These are phyloP conservation scores for Xylaria sp. DNA, from an alignment of 2,329 filamentous ascomycete genomes.

Conservation along the genomic window DNA sequence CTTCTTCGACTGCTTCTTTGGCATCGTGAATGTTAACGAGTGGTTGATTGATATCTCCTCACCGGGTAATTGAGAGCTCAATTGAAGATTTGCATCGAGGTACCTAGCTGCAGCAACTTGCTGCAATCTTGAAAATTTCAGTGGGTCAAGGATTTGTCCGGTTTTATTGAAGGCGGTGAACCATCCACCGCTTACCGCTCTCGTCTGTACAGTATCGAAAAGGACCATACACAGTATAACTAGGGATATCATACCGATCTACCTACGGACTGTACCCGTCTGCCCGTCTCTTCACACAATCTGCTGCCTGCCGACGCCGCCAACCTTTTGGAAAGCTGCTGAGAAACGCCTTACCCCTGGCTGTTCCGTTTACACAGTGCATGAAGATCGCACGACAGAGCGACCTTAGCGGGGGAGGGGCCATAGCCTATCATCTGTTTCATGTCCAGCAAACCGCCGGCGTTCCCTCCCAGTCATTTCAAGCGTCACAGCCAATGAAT, in stretches of 20 bases:
- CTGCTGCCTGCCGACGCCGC: too few relatives aligned
- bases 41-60: background rate
- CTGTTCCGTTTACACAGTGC: background rate
- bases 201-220: constrained; percentile 13
- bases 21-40: constrained; percentile 30
- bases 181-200: constrained; percentile 10
- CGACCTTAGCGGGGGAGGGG: background rate
- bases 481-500: background rate
- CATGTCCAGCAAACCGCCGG: background rate
- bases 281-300: too few relatives aligned
- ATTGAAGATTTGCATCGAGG: constrained; percentile 13
- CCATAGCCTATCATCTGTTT: background rate
- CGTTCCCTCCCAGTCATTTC: background rate
- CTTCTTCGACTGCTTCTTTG: constrained; percentile 34
- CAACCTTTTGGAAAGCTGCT: background rate
- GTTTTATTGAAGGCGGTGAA: constrained; percentile 19
- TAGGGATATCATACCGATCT: background rate
- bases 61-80: background rate
- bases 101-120: constrained; percentile 1
- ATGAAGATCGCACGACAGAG: background rate
- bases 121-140: constrained; percentile 22
- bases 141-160: constrained; percentile 30
- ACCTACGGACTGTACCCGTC: too few relatives aligned
- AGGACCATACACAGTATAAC: background rate
- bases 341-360: background rate